Percentiles rank a stretch among this genome's conserved stretches.
These are phyloP conservation scores for Macrocystidia cucumis DNA, from an alignment of 1,284 basidiomycete genomes.

Conservation along the genomic window DNA sequence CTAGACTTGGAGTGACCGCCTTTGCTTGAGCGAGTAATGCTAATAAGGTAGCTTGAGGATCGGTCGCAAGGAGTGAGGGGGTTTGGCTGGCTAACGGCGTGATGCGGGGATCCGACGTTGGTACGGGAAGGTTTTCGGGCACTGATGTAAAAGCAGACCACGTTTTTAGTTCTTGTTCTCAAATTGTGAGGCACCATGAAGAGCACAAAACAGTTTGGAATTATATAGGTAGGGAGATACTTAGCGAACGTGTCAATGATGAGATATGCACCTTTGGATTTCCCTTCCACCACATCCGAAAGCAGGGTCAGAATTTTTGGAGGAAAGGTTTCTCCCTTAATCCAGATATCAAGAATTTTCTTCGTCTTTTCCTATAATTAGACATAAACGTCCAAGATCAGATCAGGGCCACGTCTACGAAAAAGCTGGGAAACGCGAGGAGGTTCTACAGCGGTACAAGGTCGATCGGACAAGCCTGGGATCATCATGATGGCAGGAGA, in stretches of 20 bases:
- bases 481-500: slow-evolving; percentile 1
- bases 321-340: slow-evolving; percentile 81
- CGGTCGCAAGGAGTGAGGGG: slow-evolving; percentile 22
- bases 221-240: slow-evolving; percentile 64
- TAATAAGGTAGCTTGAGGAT: slow-evolving; percentile 52
- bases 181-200: slow-evolving; percentile 31
- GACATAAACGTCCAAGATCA: slow-evolving; percentile 21
- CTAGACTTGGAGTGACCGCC: slow-evolving; percentile 17
- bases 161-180: slow-evolving; percentile 65
- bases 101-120: slow-evolving; percentile 34
- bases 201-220: slow-evolving; percentile 41
- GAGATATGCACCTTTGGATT: slow-evolving; percentile 74
- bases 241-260: slow-evolving; percentile 65
- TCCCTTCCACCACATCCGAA: slow-evolving; percentile 53
- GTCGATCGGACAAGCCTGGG: slow-evolving; percentile 7
- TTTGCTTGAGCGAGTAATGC: slow-evolving; percentile 57
- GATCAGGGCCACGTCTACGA: slow-evolving; percentile 28
- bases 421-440: slow-evolving; percentile 17
- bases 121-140: slow-evolving; percentile 35
- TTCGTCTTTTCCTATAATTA: slow-evolving; percentile 81
- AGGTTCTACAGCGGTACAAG: slow-evolving; percentile 1
- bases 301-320: slow-evolving; percentile 59
- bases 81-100: slow-evolving; percentile 20
- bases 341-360: slow-evolving; percentile 95
- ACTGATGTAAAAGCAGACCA: slow-evolving; percentile 57